Evolutionary conservation across 768 basidiomycete species (phyloP).

Genomic region (Podaxis sp.): DNA sequence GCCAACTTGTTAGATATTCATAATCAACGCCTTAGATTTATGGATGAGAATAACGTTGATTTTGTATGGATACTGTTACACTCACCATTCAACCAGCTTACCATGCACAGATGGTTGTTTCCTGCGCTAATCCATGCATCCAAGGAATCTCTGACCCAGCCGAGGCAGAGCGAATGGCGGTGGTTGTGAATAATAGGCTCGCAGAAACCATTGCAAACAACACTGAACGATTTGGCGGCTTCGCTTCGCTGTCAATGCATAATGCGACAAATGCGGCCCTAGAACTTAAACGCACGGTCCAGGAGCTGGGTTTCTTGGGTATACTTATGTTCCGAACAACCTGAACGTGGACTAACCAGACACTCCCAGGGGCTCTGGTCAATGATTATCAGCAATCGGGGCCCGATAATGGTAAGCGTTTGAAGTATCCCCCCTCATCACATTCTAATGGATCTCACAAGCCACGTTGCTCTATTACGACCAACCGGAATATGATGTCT

Average conservation of each 20-base stretch:
- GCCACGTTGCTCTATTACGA: conserved; percentile 37
- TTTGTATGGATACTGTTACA: conserved; percentile 26
- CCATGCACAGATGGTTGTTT: conserved; percentile 36
- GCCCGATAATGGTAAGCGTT: conserved; percentile 32
- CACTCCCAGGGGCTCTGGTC: conserved; percentile 32
- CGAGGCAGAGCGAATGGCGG: conserved; percentile 32
- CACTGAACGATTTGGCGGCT: conserved; percentile 40
- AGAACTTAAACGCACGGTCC: conserved; percentile 39
- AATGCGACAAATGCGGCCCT: conserved; percentile 40
- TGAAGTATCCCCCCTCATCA: neutral
- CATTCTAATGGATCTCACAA: conserved; percentile 8
- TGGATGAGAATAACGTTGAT: conserved; percentile 38
- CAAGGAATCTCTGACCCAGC: conserved; percentile 38
- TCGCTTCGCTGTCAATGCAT: conserved; percentile 44
- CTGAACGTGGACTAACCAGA: neutral
- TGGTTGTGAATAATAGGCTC: conserved; percentile 35
- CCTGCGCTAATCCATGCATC: conserved; percentile 37
- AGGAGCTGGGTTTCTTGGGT: conserved; percentile 41
- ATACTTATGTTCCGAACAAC: neutral
- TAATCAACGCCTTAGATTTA: conserved; percentile 33
- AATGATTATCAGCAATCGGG: conserved; percentile 48
- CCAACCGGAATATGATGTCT: conserved; percentile 35
- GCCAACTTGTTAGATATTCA: conserved; percentile 39
- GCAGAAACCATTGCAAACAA: conserved; percentile 38
- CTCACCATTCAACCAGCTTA: neutral